Base-by-base conservation (phyloP, 140 eudicot genomes). In the Flaveria floridana region DNA sequence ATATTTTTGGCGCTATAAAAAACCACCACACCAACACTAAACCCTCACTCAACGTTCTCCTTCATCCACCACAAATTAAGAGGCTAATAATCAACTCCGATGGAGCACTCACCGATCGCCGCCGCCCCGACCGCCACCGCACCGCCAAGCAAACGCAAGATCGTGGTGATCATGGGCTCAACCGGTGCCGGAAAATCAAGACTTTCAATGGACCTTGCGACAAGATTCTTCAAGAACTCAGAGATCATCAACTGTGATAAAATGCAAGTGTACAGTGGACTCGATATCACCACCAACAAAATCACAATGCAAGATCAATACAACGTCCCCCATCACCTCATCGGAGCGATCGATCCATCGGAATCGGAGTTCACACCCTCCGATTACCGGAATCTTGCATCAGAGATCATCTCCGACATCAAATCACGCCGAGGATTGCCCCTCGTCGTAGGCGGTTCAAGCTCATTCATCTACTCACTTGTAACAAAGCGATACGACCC, bases 121-220 rank as follows among this genome's bases (percentile, higher is more conserved):
- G 51, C 70, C 77, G 14, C 68, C 47, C 68, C 61, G 5, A 18
- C 46, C 66, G 37, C 51, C 20, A 48, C 70, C 75, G 14, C 68
- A 30, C 71, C 37, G 82, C 69, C 44, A 72, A 75, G 41, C 39
- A 75, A n/a, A 16, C 68, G 74, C 4, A 89, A 87, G 57, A 14
- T 86, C 6, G 81, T 89, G 2, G 93, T 86, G 18, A 75, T 93
- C 37, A 72, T 93, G 86, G 98, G 97, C 0, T 70, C 98, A 41
- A 93, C 98, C 4, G 98, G 98, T 47, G 82, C 89, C 16, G 98
- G 98, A 0, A 93, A 93, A 71, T 90, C 98, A 0, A 83, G 86
- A 20, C 91, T 93, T n/a, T 90, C 98, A 30, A 21, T 90, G 28
- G 98, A 90, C 80, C 80, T 90, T 10, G 84, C 89, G 15, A 65